These are phyloP conservation scores for Hypericum androsaemum DNA, from an alignment of 345 rosid species.

Conservation along the genomic window DNA sequence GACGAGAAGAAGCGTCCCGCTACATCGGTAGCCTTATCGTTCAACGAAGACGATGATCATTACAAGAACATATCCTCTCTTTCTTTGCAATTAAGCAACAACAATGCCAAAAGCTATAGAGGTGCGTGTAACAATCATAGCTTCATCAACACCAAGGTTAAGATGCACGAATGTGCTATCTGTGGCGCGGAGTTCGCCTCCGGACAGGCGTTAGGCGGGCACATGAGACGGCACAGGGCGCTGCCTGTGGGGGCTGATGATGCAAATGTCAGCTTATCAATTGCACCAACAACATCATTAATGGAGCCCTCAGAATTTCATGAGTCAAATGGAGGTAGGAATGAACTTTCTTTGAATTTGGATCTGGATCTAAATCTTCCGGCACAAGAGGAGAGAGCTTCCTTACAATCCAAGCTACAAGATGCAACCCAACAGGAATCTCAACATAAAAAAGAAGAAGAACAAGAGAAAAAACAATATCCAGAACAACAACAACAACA, in stretches of 20 bases:
- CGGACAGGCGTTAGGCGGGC: conserved; percentile 98
- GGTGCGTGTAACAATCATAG: conserved; percentile 1
- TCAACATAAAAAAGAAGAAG: too few species aligned
- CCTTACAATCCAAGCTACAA: conserved; percentile 43
- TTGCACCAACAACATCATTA: conserved; percentile 8
- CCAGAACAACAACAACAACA: conserved; percentile 29
- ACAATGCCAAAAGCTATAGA: conserved; percentile 11
- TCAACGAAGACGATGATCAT: conserved; percentile 13
- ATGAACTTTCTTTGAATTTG: conserved; percentile 7
- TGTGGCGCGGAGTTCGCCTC: conserved; percentile 86
- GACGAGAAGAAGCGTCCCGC: conserved; percentile 20
- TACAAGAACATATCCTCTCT: conserved; percentile 19
- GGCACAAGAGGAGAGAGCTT: conserved; percentile 68
- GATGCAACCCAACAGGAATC: conserved; percentile 15
- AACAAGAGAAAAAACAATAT: conserved; percentile 1
- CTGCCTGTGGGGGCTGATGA: conserved; percentile 19
- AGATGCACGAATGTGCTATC: conserved; percentile 84
- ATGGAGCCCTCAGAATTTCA: background rate
- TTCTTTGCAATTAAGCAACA: conserved; percentile 22
- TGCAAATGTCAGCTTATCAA: conserved; percentile 24
- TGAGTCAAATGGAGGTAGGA: background rate
- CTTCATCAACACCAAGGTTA: conserved; percentile 29
- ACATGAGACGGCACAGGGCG: conserved; percentile 90
- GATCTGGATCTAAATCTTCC: conserved; percentile 88
- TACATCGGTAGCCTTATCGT: background rate